Base-by-base conservation (phyloP, 352 stramenopile species). In the Pythium aphanidermatum region DNA sequence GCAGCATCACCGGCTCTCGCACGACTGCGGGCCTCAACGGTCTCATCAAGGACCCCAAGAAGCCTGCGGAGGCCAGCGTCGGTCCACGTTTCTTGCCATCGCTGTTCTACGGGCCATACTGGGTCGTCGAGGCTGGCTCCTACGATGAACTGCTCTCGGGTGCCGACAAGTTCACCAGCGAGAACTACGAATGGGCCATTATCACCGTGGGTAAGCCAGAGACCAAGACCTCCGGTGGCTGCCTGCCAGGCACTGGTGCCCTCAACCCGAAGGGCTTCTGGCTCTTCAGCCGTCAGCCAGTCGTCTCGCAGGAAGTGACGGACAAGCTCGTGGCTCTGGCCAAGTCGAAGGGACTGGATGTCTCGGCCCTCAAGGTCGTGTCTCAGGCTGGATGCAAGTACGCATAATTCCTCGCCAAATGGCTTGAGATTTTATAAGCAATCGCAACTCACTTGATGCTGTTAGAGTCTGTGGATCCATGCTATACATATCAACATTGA, bases 121-220 rank as follows among this genome's bases (percentile, higher is more conserved):
- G 50, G 50, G 34, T 58, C 4, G 31, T 58, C n/a, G 50, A 58
- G 28, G 50, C 50, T n/a, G 50, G 50, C 28, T 33, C 50, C 20
- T 58, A 47, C 35, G 40, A 57, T 14, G 49, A 57, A 12, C 16
- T 57, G 13, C 40, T 57, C 30, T 31, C 41, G 0, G 40, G 30
- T 27, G 41, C 46, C 10, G 51, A 32, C 1, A 14, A 36, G 13
- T 51, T 46, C 27, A 31, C 28, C 14, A 35, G 41, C 14, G 50
- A 58, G 3, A 47, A 52, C 34, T 58, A 58, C 41, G 50, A 58
- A 35, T 58, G 50, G 50, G 50, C 50, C 13, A 58, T 58, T 36
- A 47, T 58, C 40, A 51, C 41, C 3, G 50, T 25, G 11, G 50
- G 50, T 21, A 24, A 26, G 41, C 50, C 50, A 17, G 50, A 47